Evolutionary conservation across 2,329 filamentous ascomycete species (phyloP), one percentile per base, ranked within the genome.

Genomic region (Fusarium beomiforme): DNA sequence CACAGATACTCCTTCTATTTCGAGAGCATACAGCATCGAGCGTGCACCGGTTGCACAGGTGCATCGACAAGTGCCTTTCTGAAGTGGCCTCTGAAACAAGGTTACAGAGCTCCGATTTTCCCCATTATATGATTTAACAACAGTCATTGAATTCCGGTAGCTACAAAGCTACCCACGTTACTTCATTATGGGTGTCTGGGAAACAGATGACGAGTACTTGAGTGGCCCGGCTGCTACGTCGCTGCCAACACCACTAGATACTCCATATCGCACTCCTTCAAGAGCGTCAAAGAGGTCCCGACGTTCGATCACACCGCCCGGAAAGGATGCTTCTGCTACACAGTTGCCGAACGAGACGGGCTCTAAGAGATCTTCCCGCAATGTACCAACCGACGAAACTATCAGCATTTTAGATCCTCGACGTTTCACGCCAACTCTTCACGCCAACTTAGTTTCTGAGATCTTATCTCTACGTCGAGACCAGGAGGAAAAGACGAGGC

Each of bases 361-460:
- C 24, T 82, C 81, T 12, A 88, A 88, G 70, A 81, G 89, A 74
- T 83, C 85, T 23, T 87, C 88, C 17, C 84, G 86, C 63, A 90
- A 93, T 78, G 81, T 89, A 26, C 82, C 84, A 24, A 87, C 83
- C 59, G 90, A 95, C 71, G 92, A 95, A 69, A 89, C 84, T 46
- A 90, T 94, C 63, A 87, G 88, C 73, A 90, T 94, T 24, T 85
- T 98, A 33, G 96, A 99, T 78, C 94, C 96, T 6, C 90, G 95
- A 59, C 89, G 96, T 39, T 98, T 99, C 78, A 99, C 96, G 1
- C 96, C 96, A 3, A 98, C 95, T 0, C 84, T 99, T 14, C 96
- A 98, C 80, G 96, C 96, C 12, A 98, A 93, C 53, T 85, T 99
- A 10, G 95, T 99, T 2, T 95, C 95, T 0, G 96, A 99, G 80